phyloP scores from a whole-genome alignment of 108 stramenopile species.

The Cyclotella sp. region DNA sequence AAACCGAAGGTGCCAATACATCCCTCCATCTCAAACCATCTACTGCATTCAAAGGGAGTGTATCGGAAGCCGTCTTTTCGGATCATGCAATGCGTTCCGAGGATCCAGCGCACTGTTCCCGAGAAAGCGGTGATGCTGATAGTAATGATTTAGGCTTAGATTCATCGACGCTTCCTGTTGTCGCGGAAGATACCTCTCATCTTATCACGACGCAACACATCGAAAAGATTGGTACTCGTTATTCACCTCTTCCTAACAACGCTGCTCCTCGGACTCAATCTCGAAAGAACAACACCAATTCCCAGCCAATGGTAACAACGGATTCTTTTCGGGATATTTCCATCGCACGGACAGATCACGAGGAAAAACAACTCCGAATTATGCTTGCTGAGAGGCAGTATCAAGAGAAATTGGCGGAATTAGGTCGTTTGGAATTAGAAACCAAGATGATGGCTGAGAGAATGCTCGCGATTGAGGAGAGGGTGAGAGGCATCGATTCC shows the following conservation, averaged over 20 bases:
- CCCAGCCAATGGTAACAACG: no score
- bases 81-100: no score
- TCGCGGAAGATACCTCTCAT: not conserved
- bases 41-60: no score
- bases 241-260: not conserved
- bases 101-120: no score
- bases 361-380: slow-evolving; percentile 8
- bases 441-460: slow-evolving; percentile 21
- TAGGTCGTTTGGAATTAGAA: slow-evolving; percentile 32
- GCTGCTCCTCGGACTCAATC: not conserved
- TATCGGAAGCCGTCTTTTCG: no score
- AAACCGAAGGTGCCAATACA: no score
- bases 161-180: not conserved
- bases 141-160: not conserved
- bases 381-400: slow-evolving; percentile 22
- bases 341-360: not conserved
- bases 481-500: slow-evolving; percentile 24
- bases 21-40: no score
- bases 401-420: slow-evolving; percentile 32
- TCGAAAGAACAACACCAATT: not conserved
- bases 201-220: not conserved
- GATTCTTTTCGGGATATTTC: no score
- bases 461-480: slow-evolving; percentile 32
- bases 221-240: not conserved
- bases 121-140: no score